Conservation (phyloP, 345 rosid genomes). For the thale cress (Arabidopsis thaliana) region TAIR10.1 NC_003070.9:18889501-18890000, state of each 20-base stretch:
- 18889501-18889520: not conserved
- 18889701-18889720: slow-evolving; percentile 35
- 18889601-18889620: slow-evolving; percentile 10
- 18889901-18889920: slow-evolving; percentile 83
- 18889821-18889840: slow-evolving; percentile 54
- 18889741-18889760: slow-evolving; percentile 74
- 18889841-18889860: slow-evolving; percentile 55
- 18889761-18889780: slow-evolving; percentile 73
- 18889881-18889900: slow-evolving; percentile 54
- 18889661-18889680: slow-evolving; percentile 64
- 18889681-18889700: slow-evolving; percentile 44
- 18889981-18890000: slow-evolving; percentile 40
- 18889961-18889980: slow-evolving; percentile 53
- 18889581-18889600: slow-evolving; percentile 19
- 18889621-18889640: slow-evolving; percentile 5
- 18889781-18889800: slow-evolving; percentile 57
- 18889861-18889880: slow-evolving; percentile 45
- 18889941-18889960: slow-evolving; percentile 77
- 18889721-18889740: slow-evolving; percentile 52
- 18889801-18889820: slow-evolving; percentile 52
- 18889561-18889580: slow-evolving; percentile 43
- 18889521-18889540: not conserved
- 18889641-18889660: not conserved
- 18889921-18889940: slow-evolving; percentile 59
- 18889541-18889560: slow-evolving; percentile 41